Conservation (phyloP, 2,329 filamentous ascomycete genomes). For the Talaromyces sp. region DNA sequence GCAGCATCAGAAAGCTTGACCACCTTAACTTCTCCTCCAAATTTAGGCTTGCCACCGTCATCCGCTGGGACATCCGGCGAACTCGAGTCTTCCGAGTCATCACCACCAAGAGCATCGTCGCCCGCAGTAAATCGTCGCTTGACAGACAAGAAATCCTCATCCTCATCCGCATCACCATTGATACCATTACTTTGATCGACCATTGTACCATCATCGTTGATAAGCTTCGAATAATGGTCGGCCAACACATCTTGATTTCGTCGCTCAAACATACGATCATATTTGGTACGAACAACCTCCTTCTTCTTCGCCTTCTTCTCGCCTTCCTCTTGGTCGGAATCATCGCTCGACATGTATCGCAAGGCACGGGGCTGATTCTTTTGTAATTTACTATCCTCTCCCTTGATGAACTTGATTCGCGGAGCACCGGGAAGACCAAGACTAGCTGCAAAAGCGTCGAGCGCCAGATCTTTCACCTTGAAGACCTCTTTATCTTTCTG, state of each 20-base stretch:
- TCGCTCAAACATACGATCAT: conserved; percentile 96
- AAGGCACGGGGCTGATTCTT: conserved; percentile 79
- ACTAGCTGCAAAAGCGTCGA: conserved; percentile 82
- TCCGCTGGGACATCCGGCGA: conserved; percentile 35
- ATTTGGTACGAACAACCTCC: conserved; percentile 80
- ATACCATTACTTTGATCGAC: conserved; percentile 35
- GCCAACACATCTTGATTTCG: conserved; percentile 94
- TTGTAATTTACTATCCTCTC: conserved; percentile 76
- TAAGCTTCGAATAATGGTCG: conserved; percentile 86
- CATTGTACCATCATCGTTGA: conserved; percentile 58
- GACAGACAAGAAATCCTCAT: conserved; percentile 79
- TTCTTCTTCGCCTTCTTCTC: conserved; percentile 59
- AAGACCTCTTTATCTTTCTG: conserved; percentile 93
- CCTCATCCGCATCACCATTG: conserved; percentile 58
- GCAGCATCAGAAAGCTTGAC: conserved; percentile 54
- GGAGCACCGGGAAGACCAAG: conserved; percentile 87
- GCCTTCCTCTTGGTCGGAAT: conserved; percentile 43
- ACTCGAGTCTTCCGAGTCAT: conserved; percentile 1
- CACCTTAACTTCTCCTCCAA: conserved; percentile 28
- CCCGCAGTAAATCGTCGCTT: conserved; percentile 80
- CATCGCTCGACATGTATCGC: conserved; percentile 59
- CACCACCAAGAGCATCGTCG: conserved; percentile 54
- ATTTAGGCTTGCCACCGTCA: background rate
- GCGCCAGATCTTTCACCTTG: conserved; percentile 72
- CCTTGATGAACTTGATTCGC: conserved; percentile 88